phyloP scores from a whole-genome alignment of 2,329 filamentous ascomycete genomes.

The Verticillium albo-atrum region DNA sequence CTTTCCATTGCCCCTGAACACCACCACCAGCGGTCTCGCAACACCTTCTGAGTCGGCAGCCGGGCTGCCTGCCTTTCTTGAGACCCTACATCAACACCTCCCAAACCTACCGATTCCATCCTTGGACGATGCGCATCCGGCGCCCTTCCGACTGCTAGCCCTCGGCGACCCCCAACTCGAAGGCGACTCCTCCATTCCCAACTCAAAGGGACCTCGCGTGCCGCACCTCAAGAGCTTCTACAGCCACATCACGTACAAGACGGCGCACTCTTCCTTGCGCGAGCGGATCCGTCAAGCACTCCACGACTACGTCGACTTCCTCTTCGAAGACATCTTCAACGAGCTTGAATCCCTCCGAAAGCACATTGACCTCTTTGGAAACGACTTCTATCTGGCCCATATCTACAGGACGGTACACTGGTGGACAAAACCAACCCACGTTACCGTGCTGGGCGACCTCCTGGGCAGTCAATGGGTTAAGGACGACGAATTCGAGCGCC shows the following conservation, averaged over 20 bases:
- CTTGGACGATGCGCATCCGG: conserved; percentile 28
- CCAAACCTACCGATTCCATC: conserved; percentile 13
- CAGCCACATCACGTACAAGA: conserved; percentile 43
- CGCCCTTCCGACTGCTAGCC: conserved; percentile 82
- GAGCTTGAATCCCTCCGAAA: conserved; percentile 68
- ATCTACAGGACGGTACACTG: conserved; percentile 80
- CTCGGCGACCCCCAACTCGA: conserved; percentile 92
- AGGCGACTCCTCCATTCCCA: conserved; percentile 79
- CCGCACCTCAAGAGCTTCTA: conserved; percentile 46
- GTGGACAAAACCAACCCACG: conserved; percentile 83
- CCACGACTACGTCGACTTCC: conserved; percentile 58
- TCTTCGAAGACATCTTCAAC: conserved; percentile 64
- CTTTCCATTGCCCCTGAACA: conserved; percentile 57
- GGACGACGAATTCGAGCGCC: conserved; percentile 73
- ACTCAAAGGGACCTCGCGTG: conserved; percentile 46
- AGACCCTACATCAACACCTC: conserved; percentile 29
- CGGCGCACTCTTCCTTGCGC: conserved; percentile 40
- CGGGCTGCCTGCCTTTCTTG: conserved; percentile 25
- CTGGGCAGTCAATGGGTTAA: conserved; percentile 94
- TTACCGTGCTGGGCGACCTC: conserved; percentile 84
- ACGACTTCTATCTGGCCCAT: conserved; percentile 92
- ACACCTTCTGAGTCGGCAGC: conserved; percentile 4
- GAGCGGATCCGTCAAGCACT: conserved; percentile 46
- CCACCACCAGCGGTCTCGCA: conserved; percentile 2
- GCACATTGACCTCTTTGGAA: conserved; percentile 81